Evolutionary conservation across 768 basidiomycete species (phyloP), one percentile per base, ranked within the genome.

Genomic region (Leccinum sublutescens): DNA sequence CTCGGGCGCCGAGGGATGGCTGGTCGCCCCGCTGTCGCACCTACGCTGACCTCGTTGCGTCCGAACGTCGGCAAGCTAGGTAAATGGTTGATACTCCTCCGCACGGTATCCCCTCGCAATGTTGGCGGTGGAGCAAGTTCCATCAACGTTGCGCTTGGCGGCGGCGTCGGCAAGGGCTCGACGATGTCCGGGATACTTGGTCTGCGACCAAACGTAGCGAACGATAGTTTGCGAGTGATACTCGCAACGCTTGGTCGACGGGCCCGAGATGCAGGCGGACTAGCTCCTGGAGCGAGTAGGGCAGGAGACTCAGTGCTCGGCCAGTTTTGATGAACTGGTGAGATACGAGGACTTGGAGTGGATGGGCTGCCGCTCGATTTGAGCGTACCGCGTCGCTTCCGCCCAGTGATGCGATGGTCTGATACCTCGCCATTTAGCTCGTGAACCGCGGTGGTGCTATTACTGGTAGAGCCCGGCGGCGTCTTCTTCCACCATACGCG

Each of bases 401-500:
- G 70, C 51, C 51, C 54, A 1, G 52, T 15, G 19, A 36, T 1
- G 9, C 52, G 56, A 12, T 57, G 56, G 12, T 52, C 57, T 23
- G 60, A 34, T 2, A 43, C 31, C 3, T 55, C 58, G n/a, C 53
- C 50, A 34, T n/a, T 57, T 38, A 47, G 21, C 45, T 61, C 70
- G 17, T 62, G 55, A 19, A 61, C 52, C 27, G 61, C 45, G 21
- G 51, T 31, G 9, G 40, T 61, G 50, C 53, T 66, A 9, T 62
- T 58, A n/a, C 40, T 57, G 36, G 59, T 57, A 0, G 66, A 63
- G 27, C 55, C 49, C 2, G 59, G 49, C 5, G 62, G 61, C 0
- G 68, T 66, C 55, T 65, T 70, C 60, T 68, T 72, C 71, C 71
- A 72, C 71, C 71, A 72, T 31, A 70, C 72, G 33, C 70, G 72